These are phyloP conservation scores for Clarireedia homoeocarpa DNA, from an alignment of 2,329 filamentous ascomycete species.

Conservation along the genomic window DNA sequence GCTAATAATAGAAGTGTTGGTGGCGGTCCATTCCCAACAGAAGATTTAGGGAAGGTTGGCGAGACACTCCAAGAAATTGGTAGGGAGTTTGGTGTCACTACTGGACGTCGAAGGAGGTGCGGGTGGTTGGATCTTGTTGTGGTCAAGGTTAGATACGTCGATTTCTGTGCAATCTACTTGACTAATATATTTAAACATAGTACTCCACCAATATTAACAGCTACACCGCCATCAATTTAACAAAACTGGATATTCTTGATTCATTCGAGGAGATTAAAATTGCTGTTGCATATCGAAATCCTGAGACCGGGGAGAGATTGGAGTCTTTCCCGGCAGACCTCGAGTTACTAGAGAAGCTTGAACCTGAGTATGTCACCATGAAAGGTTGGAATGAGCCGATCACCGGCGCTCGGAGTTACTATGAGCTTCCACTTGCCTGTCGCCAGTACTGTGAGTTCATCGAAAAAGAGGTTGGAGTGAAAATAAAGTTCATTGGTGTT, in stretches of 20 bases:
- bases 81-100: slow-evolving; percentile 35
- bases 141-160: slow-evolving; percentile 28
- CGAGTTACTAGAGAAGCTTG: slow-evolving; percentile 44
- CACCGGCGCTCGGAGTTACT: slow-evolving; percentile 42
- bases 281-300: slow-evolving; percentile 59
- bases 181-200: neutral
- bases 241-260: slow-evolving; percentile 63
- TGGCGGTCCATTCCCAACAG: slow-evolving; percentile 59
- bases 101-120: slow-evolving; percentile 53
- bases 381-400: slow-evolving; percentile 63
- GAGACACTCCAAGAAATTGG: slow-evolving; percentile 41
- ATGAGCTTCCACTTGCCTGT: neutral
- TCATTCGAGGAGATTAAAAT: slow-evolving; percentile 68
- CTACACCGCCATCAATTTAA: slow-evolving; percentile 45
- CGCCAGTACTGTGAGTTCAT: slow-evolving; percentile 15
- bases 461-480: slow-evolving; percentile 54
- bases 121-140: slow-evolving; percentile 51
- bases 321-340: slow-evolving; percentile 59
- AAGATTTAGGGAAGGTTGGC: slow-evolving; percentile 40
- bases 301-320: slow-evolving; percentile 38
- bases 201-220: slow-evolving; percentile 40
- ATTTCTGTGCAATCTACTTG: neutral
- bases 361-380: slow-evolving; percentile 42
- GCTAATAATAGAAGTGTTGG: slow-evolving; percentile 46
- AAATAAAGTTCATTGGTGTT: slow-evolving; percentile 58